These are phyloP conservation scores for Nicotiana undulata DNA, from an alignment of 257 asterid genomes.

Conservation along the genomic window DNA sequence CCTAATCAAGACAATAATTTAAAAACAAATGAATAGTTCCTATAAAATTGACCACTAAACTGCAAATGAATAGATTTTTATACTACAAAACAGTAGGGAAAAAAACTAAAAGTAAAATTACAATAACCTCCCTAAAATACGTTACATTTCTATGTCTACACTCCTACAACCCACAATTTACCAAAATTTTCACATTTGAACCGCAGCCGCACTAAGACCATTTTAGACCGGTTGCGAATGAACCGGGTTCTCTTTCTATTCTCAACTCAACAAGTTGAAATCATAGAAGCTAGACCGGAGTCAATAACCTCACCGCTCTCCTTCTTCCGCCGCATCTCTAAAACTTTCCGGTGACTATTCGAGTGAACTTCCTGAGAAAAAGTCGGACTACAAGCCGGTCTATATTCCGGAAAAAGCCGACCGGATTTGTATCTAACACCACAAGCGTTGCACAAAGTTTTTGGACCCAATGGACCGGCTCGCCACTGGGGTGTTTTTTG, in stretches of 20 bases:
- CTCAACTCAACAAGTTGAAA: constrained; percentile 21
- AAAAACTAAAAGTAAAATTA: background rate
- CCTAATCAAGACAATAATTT: background rate
- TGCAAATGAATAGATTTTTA: constrained; percentile 15
- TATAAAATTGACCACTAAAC: background rate
- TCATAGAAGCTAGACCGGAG: constrained; percentile 23
- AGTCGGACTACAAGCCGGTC: constrained; percentile 88
- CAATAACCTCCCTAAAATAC: constrained; percentile 32
- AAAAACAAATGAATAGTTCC: background rate
- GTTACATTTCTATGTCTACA: constrained; percentile 17
- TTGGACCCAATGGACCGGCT: constrained; percentile 77
- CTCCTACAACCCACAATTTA: constrained; percentile 23
- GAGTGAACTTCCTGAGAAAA: constrained; percentile 58
- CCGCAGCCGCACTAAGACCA: constrained; percentile 15
- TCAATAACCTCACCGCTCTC: constrained; percentile 20
- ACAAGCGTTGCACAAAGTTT: constrained; percentile 74
- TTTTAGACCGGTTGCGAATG: background rate
- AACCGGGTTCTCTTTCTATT: constrained; percentile 13
- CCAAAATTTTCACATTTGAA: constrained; percentile 37
- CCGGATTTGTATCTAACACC: constrained; percentile 91
- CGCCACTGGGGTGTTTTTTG: constrained; percentile 89
- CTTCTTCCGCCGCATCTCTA: constrained; percentile 74
- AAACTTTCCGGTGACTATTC: constrained; percentile 71
- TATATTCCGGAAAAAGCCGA: constrained; percentile 66
- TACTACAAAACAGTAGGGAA: constrained; percentile 7